Conservation (phyloP, 2,329 filamentous ascomycete species). For the Tolypocladium guangdongense region DNA sequence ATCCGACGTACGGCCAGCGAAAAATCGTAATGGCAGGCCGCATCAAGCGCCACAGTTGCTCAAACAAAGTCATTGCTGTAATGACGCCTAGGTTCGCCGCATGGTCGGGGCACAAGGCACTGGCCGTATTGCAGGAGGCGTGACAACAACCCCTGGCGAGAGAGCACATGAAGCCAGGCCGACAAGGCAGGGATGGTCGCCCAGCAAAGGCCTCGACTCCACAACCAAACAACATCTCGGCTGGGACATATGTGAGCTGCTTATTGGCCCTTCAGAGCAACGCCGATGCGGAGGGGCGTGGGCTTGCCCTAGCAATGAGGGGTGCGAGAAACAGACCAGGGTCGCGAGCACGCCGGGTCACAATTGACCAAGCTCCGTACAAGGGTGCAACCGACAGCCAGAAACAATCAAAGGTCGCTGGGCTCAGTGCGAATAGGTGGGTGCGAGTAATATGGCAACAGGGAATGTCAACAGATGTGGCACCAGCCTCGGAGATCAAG, state of each 20-base stretch:
- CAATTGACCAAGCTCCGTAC: not conserved
- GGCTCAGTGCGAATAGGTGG: too few species aligned
- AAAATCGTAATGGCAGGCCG: not conserved
- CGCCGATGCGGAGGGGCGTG: constrained; percentile 16
- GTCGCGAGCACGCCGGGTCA: not conserved
- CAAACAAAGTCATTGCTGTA: not conserved
- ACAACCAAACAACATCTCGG: not conserved
- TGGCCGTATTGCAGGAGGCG: not conserved
- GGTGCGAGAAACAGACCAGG: not conserved
- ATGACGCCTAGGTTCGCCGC: not conserved
- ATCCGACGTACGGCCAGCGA: not conserved
- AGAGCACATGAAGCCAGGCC: not conserved
- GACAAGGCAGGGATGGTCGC: not conserved
- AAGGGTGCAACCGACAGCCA: not conserved
- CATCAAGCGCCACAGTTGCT: not conserved
- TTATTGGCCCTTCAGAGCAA: constrained; percentile 16
- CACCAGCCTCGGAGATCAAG: constrained; percentile 1
- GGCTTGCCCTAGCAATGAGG: not conserved
- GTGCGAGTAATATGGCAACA: not conserved
- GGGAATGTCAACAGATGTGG: not conserved
- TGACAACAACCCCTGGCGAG: not conserved
- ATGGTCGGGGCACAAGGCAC: not conserved
- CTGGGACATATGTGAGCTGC: not conserved
- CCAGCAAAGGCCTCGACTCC: not conserved
- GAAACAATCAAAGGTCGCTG: not conserved